A percentile compares a stretch with the other conserved stretches of the same genome.
Evolutionary conservation across 192 early-diverging fungal species (phyloP).

Genomic region (Coemansia sp.): DNA sequence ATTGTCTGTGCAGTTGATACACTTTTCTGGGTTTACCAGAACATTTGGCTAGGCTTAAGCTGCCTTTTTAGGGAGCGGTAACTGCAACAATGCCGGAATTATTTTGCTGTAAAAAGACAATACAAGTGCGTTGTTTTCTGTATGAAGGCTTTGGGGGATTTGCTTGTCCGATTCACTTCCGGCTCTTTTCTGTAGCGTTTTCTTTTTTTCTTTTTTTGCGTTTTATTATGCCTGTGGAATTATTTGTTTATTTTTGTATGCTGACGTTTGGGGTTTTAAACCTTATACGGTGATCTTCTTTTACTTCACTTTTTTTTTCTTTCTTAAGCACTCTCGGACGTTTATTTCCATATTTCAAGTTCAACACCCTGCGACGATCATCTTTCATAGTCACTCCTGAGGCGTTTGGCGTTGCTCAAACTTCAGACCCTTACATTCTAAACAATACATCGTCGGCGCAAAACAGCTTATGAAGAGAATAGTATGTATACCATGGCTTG

Average conservation of each 20-base stretch:
- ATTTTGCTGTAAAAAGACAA: no score
- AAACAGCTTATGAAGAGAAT: constrained; percentile 8
- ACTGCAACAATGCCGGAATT: no score
- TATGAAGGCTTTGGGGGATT: no score
- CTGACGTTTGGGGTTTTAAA: neutral
- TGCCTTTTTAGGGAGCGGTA: no score
- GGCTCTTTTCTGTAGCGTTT: no score
- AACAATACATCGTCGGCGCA: neutral
- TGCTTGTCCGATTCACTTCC: no score
- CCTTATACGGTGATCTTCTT: neutral
- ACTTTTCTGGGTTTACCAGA: no score
- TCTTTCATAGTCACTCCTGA: neutral
- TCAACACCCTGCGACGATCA: neutral
- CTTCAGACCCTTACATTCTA: neutral
- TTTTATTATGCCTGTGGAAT: neutral
- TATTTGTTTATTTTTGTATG: constrained; percentile 9
- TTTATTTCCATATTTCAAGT: neutral
- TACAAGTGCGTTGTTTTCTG: no score
- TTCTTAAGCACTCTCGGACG: neutral
- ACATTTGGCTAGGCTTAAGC: no score
- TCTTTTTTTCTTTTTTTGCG: neutral
- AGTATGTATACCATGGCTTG: constrained; percentile 1
- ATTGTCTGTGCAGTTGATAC: no score
- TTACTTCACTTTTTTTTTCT: neutral
- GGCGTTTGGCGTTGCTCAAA: neutral